Base-by-base conservation (phyloP, 2,329 filamentous ascomycete genomes). In the Trichoderma harzianum region DNA sequence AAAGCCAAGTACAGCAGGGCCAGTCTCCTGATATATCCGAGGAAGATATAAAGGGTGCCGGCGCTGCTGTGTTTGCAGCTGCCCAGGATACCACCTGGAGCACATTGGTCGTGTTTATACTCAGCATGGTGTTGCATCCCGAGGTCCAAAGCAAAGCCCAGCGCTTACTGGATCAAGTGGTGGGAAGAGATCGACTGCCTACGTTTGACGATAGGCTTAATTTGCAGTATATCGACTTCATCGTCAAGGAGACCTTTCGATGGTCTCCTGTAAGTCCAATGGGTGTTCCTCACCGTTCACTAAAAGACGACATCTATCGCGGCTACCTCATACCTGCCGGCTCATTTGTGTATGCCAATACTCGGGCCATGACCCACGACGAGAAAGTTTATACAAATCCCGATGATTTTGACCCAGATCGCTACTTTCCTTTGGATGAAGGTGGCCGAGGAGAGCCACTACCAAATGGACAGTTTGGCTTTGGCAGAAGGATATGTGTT, bases 261-360 rank as follows among this genome's bases (percentile, higher is more conserved):
- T 85, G 82, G 80, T 78, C 78, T 32, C 85, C 85, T 5, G 77
- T 86, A 4, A 82, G 81, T 14, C 84, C 85, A 1, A 77, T 87
- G 2, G 86, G 84, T 3, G 85, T 90, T 43, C 88, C 88, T 2
- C 88, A 90, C 76, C 83, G 80, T 58, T 82, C 86, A 16, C 80
- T 86, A 1, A 78, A 85, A 61, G 88, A 90, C 63, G 88, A 90
- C 70, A 80, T 84, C 12, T 90, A 90, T 75, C 80, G 86, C 24
- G 87, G 84, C 39, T 86, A 87, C 78, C 83, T 84, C 72, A 89
- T 90, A 64, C 87, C 87, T 11, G 85, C 84, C n/a, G 88, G 88
- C 3, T 82, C 82, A 6, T 77, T 83, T 21, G 77, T 85, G 7
- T 81, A 82, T 67, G 81, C 82, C 34, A 86, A 85, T 67, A 77